Base-by-base conservation (phyloP, 768 basidiomycete species). In the Tricholoma sp. region DNA sequence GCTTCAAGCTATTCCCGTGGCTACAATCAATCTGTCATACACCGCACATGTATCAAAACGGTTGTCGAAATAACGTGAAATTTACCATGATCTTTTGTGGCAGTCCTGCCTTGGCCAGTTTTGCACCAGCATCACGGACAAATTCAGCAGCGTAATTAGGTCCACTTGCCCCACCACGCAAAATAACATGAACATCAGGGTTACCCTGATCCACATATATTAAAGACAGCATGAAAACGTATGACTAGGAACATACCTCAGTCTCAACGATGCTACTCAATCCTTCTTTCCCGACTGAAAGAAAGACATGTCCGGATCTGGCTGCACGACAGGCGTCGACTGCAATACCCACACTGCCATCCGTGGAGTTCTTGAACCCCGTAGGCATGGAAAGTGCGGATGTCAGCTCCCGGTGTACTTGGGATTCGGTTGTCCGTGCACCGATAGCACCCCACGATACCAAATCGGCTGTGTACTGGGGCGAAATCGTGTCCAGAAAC, bases 301-400 rank as follows among this genome's bases (percentile, higher is more conserved):
- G 80, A 83, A 99, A 99, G 57, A 94, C 92, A 71, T 99, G 96
- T 1, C 91, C 91, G 56, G 83, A 82, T 58, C 85, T 83, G 16
- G 97, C 95, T 14, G 96, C 91, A 34, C 94, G 84, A 73, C 95
- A 98, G 2, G 96, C 96, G 71, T 99, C 95, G 46, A 98, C 82
- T 0, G 97, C 95, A 61, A 98, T 90, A 50, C 86, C 84, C 43
- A 96, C 83, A 27, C 86, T 87, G 37, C 97, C 97, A 64, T 98
- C 97, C 1, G 96, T 98, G 10, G 91, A 91, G 66, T 99, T 99
- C 76, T 99, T 99, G 84, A 99, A 98, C 7, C 97, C 97, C 4
- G 94, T 93, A 2, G 91, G 89, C 90, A 96, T 94, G 14, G 90
- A 92, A n/a, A 96, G 77, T 1, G 86, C 91, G 5, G 86, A 89